Percentiles rank a stretch among this genome's conserved stretches.
These are phyloP conservation scores for Neonectria ditissima DNA, from an alignment of 2,329 filamentous ascomycete species.

Conservation along the genomic window DNA sequence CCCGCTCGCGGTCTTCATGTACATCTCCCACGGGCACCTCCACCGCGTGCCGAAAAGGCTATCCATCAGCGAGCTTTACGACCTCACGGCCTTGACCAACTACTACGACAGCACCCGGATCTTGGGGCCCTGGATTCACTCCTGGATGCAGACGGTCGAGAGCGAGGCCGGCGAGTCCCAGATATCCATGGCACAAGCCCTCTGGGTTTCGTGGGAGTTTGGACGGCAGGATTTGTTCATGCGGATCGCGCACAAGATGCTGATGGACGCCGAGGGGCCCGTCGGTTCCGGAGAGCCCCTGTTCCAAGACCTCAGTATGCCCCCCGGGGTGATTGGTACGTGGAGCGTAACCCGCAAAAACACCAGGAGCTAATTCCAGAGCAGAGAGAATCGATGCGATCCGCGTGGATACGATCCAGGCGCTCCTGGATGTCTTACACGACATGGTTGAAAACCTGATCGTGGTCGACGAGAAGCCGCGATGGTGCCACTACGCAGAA, in stretches of 20 bases:
- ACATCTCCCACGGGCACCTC: constrained; percentile 48
- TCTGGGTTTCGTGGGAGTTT: constrained; percentile 50
- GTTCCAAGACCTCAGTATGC: constrained; percentile 31
- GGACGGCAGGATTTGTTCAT: constrained; percentile 41
- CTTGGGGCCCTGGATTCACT: constrained; percentile 43
- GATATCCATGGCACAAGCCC: constrained; percentile 37
- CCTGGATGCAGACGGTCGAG: constrained; percentile 35
- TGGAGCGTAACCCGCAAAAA: background rate
- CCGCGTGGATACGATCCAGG: constrained; percentile 28
- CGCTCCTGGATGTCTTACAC: constrained; percentile 41
- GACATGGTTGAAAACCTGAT: constrained; percentile 43
- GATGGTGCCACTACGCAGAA: constrained; percentile 50
- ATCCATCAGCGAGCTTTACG: constrained; percentile 41
- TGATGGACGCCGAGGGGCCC: constrained; percentile 34
- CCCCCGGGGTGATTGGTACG: constrained; percentile 31
- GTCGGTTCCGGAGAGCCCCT: constrained; percentile 24
- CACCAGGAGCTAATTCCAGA: background rate
- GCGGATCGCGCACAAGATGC: constrained; percentile 37
- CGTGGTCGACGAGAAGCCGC: constrained; percentile 46
- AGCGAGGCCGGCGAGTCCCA: constrained; percentile 30
- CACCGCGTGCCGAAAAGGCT: constrained; percentile 40
- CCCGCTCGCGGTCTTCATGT: constrained; percentile 44
- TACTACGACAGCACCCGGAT: constrained; percentile 47
- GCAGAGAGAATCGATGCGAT: constrained; percentile 39
- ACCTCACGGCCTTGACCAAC: constrained; percentile 45